phyloP scores from a whole-genome alignment of 2,329 filamentous ascomycete species.

The Diaporthe caulivora region DNA sequence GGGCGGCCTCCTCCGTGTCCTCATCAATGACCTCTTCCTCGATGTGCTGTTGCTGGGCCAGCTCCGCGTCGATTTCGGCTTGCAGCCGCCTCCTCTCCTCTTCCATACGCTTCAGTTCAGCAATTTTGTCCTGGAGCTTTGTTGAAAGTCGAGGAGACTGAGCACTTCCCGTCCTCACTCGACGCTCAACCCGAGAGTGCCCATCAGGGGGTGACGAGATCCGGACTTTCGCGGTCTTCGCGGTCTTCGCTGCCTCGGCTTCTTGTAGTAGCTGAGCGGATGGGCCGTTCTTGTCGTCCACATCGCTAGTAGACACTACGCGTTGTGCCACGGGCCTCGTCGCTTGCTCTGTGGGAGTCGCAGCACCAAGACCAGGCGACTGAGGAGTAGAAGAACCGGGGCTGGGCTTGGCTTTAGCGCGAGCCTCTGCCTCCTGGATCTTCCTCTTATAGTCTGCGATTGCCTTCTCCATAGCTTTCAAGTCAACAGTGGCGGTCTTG shows the following conservation, averaged over 20 bases:
- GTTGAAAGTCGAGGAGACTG: conserved; percentile 55
- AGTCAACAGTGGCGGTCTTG: conserved; percentile 33
- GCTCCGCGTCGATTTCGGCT: conserved; percentile 56
- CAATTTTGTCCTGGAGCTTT: conserved; percentile 58
- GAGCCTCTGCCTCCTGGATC: conserved; percentile 70
- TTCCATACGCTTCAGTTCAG: conserved; percentile 59
- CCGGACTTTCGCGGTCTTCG: conserved; percentile 47
- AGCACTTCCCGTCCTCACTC: conserved; percentile 53
- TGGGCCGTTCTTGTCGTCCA: conserved; percentile 40
- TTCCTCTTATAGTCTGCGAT: conserved; percentile 72
- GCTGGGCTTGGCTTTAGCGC: conserved; percentile 59
- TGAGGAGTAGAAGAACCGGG: conserved; percentile 45
- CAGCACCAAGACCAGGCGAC: conserved; percentile 44
- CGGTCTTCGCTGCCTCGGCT: conserved; percentile 44
- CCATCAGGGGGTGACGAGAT: not conserved
- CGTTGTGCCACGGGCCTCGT: conserved; percentile 39
- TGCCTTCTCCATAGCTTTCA: conserved; percentile 61
- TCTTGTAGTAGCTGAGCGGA: conserved; percentile 45
- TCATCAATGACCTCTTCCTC: conserved; percentile 43
- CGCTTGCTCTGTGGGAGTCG: conserved; percentile 47
- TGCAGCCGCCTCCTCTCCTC: conserved; percentile 64
- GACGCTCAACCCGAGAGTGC: conserved; percentile 42
- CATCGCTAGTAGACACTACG: conserved; percentile 41
- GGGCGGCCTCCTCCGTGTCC: conserved; percentile 46
- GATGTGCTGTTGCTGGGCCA: conserved; percentile 46